These are phyloP conservation scores for Cercospora beticola DNA, from an alignment of 2,329 filamentous ascomycete genomes.

Conservation along the genomic window DNA sequence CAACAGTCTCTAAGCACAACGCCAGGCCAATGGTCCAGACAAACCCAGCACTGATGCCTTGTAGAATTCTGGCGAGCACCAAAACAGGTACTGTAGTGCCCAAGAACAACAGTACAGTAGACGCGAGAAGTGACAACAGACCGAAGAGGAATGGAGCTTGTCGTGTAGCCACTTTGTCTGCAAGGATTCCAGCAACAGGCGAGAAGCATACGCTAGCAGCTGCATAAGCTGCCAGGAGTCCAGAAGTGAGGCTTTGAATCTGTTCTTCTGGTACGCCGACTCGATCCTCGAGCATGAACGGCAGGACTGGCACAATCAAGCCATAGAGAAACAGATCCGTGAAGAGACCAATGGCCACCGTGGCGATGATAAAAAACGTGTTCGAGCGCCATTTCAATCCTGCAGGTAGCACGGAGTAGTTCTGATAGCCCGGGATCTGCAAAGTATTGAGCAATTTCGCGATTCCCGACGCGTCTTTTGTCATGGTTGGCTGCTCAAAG, in stretches of 20 bases:
- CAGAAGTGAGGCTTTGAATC: conserved; percentile 55
- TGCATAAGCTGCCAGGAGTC: conserved; percentile 56
- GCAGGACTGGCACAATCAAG: conserved; percentile 58
- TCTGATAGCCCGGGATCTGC: conserved; percentile 33
- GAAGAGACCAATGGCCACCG: conserved; percentile 57
- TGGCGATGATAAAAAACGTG: conserved; percentile 58
- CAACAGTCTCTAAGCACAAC: conserved; percentile 60
- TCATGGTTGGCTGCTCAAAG: not conserved
- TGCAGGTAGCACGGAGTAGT: conserved; percentile 37
- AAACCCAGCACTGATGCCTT: conserved; percentile 58
- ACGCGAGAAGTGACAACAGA: conserved; percentile 52
- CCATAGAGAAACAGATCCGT: conserved; percentile 62
- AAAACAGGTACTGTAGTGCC: conserved; percentile 52
- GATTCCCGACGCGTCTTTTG: conserved; percentile 1
- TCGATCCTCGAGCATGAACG: conserved; percentile 57
- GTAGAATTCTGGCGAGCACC: conserved; percentile 54
- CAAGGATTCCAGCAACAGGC: conserved; percentile 54
- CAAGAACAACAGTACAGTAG: conserved; percentile 57
- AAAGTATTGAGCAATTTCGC: conserved; percentile 36
- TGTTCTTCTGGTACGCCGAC: conserved; percentile 50
- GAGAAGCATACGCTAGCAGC: conserved; percentile 54
- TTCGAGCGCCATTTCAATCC: conserved; percentile 57
- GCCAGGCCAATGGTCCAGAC: conserved; percentile 62
- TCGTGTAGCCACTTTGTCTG: conserved; percentile 55
- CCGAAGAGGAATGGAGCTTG: conserved; percentile 60